Percentiles rank a stretch among this genome's conserved stretches.
These are phyloP conservation scores for Petasospora rhodanensis DNA, from an alignment of 1,139 yeast genomes.

Conservation along the genomic window DNA sequence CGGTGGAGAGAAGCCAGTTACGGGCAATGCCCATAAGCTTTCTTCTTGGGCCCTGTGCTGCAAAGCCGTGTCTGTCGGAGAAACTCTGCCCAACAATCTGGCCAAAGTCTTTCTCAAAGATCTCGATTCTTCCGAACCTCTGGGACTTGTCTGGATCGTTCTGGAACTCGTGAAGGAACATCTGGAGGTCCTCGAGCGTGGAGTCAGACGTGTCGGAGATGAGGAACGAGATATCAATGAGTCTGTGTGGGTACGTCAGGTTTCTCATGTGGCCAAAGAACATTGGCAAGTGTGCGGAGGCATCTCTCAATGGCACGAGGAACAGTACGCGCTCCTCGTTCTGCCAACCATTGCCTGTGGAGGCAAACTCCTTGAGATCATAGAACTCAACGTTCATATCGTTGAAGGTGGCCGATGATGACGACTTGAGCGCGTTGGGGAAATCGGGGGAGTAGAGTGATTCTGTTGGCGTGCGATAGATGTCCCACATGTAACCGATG, in stretches of 20 bases:
- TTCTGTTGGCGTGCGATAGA: conserved; percentile 12
- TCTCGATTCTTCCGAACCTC: conserved; percentile 51
- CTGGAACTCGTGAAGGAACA: conserved; percentile 44
- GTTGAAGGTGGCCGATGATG: conserved; percentile 8
- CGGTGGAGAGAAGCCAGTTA: conserved; percentile 62
- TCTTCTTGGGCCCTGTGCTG: conserved; percentile 70
- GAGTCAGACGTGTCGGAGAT: conserved; percentile 59
- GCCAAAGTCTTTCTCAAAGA: conserved; percentile 66
- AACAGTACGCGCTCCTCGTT: conserved; percentile 53
- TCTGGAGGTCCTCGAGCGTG: conserved; percentile 47
- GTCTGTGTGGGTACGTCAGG: conserved; percentile 61
- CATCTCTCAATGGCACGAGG: conserved; percentile 68
- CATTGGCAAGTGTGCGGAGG: conserved; percentile 63
- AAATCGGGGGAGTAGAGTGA: conserved; percentile 20
- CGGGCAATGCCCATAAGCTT: conserved; percentile 72
- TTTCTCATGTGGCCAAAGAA: conserved; percentile 57
- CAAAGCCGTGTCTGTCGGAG: conserved; percentile 66
- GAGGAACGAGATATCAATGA: conserved; percentile 60
- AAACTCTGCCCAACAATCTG: conserved; percentile 63
- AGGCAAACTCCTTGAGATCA: conserved; percentile 48
- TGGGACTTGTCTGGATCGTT: conserved; percentile 37
- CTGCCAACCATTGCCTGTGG: conserved; percentile 54
- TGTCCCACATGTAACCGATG: conserved; percentile 13
- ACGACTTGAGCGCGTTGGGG: conserved; percentile 12
- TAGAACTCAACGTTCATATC: conserved; percentile 39